phyloP scores from a whole-genome alignment of 345 rosid genomes.

The Adansonia digitata region DNA sequence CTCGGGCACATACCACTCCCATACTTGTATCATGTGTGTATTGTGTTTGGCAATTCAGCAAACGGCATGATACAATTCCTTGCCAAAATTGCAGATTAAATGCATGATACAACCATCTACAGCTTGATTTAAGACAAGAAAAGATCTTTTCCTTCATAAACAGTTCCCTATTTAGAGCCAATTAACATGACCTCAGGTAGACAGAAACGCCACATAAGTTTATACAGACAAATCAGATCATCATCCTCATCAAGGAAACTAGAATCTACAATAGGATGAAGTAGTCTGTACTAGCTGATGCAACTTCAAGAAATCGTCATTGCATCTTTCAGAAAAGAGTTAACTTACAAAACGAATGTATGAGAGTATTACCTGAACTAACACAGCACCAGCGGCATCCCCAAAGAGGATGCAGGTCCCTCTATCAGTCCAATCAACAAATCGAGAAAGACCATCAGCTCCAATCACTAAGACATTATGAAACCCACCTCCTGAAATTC shows the following conservation, averaged over 20 bases:
- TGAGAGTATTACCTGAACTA: conserved; percentile 79
- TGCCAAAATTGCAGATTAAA: not conserved
- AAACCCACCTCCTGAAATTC: conserved; percentile 71
- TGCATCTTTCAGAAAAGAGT: not conserved
- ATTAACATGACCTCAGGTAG: not conserved
- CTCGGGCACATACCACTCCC: not conserved
- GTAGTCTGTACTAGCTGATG: not conserved
- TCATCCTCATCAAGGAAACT: not conserved
- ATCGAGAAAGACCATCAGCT: conserved; percentile 80
- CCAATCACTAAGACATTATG: conserved; percentile 85
- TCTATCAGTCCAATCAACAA: conserved; percentile 96
- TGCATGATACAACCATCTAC: not conserved
- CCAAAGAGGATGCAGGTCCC: conserved; percentile 91
- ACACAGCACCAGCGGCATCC: conserved; percentile 93
- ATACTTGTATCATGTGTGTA: not conserved
- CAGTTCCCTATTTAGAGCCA: not conserved
- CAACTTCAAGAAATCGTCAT: not conserved
- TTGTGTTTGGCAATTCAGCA: not conserved
- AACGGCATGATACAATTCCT: not conserved
- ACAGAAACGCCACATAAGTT: not conserved
- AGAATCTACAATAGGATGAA: not conserved
- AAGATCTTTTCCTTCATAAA: not conserved
- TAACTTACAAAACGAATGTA: not conserved
- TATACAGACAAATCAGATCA: not conserved
- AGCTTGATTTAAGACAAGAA: not conserved